Evolutionary conservation across 257 asterid species (phyloP).

Genomic region (Cruciata laevipes): DNA sequence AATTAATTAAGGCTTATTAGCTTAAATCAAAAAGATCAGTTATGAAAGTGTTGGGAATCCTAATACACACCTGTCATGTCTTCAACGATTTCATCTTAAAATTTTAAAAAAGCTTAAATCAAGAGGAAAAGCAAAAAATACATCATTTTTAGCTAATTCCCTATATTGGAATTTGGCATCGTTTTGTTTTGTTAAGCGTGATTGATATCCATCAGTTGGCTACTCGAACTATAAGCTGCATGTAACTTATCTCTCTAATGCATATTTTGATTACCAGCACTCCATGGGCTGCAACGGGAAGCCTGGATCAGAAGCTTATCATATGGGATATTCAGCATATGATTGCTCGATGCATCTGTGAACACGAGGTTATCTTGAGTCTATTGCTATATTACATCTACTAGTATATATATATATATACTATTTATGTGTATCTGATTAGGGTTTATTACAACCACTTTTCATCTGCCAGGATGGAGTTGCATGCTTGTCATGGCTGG

Average conservation of each 20-base stretch:
- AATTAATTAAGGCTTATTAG: neutral
- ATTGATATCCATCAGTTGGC: neutral
- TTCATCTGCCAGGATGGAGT: neutral
- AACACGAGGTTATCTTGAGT: neutral
- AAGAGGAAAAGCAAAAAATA: neutral
- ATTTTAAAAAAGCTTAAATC: neutral
- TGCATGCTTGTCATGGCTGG: neutral
- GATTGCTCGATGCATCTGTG: neutral
- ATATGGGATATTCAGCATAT: neutral
- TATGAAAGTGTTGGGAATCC: too few relatives aligned
- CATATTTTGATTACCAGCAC: neutral
- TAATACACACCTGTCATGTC: too few relatives aligned
- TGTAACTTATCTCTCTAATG: neutral
- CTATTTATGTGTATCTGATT: neutral
- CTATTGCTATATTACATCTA: neutral
- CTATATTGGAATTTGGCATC: neutral
- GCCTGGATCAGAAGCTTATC: conserved; percentile 46
- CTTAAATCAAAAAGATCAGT: too few relatives aligned
- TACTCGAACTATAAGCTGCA: neutral
- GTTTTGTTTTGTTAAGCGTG: neutral
- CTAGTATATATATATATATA: neutral
- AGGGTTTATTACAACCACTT: neutral
- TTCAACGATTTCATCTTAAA: too few relatives aligned
- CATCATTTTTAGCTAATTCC: neutral
- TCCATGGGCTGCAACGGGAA: conserved; percentile 39